Conservation (phyloP, 176 grass and related monocot species). For the Panicum miliaceum region DNA sequence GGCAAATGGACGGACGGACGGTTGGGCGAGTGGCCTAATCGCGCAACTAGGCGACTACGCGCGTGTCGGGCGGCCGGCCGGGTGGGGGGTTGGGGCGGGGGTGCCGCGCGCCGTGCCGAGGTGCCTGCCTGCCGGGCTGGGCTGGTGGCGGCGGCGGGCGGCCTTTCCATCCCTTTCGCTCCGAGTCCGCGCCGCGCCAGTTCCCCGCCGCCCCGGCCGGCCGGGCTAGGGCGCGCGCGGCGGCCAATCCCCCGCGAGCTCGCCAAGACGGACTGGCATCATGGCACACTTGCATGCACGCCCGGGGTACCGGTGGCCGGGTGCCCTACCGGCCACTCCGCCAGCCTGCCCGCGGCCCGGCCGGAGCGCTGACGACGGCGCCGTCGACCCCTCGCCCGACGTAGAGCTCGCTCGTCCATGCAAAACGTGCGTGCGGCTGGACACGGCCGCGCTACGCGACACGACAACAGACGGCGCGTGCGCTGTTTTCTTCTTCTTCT, state of each 20-base stretch:
- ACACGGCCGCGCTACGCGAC: neutral
- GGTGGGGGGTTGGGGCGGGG: neutral
- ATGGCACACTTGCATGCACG: neutral
- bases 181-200: too few species aligned
- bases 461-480: too few species aligned
- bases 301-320: too few species aligned
- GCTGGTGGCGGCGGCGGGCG: neutral
- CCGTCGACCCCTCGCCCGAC: too few species aligned
- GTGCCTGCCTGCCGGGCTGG: too few species aligned
- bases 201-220: too few species aligned
- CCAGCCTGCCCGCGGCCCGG: too few species aligned
- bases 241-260: neutral
- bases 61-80: neutral
- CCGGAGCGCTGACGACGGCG: too few species aligned
- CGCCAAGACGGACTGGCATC: neutral
- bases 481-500: too few species aligned
- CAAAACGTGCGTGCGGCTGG: conserved; percentile 26
- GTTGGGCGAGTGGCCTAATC: neutral
- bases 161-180: neutral
- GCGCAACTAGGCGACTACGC: neutral
- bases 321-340: too few species aligned
- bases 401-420: neutral
- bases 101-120: neutral
- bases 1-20: neutral
- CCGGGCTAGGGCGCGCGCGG: too few species aligned